phyloP scores from a whole-genome alignment of 345 rosid genomes.

The Cochlearia excelsa region DNA sequence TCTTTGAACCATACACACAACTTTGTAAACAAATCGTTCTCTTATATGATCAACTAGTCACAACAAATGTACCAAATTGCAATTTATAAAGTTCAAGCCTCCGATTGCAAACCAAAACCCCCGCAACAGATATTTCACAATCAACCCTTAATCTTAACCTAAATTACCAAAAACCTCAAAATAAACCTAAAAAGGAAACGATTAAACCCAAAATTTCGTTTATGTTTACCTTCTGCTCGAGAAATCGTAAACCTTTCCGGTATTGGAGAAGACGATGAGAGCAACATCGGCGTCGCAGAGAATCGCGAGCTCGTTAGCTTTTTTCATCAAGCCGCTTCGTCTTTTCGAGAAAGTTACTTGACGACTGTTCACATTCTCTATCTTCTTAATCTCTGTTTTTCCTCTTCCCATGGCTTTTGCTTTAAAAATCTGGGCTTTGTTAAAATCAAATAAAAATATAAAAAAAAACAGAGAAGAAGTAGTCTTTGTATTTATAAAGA shows the following conservation, averaged over 20 bases:
- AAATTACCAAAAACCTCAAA: neutral
- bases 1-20: too few relatives aligned
- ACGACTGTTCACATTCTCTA: conserved; percentile 93
- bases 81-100: too few relatives aligned
- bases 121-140: too few relatives aligned
- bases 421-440: conserved; percentile 15
- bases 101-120: too few relatives aligned
- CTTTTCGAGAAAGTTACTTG: conserved; percentile 96
- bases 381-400: conserved; percentile 85
- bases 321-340: conserved; percentile 79
- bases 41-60: too few relatives aligned
- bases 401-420: conserved; percentile 69
- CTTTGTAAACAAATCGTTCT: too few relatives aligned
- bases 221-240: conserved; percentile 68
- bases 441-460: conserved; percentile 6
- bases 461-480: neutral
- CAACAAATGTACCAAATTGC: too few relatives aligned
- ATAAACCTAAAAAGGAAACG: neutral
- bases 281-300: conserved; percentile 94
- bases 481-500: neutral
- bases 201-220: neutral
- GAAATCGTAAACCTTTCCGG: conserved; percentile 82
- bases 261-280: conserved; percentile 79
- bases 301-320: conserved; percentile 79
- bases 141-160: too few relatives aligned